Conservation (phyloP, 805 yeast species). For the Hanseniaspora taiwanica region DNA sequence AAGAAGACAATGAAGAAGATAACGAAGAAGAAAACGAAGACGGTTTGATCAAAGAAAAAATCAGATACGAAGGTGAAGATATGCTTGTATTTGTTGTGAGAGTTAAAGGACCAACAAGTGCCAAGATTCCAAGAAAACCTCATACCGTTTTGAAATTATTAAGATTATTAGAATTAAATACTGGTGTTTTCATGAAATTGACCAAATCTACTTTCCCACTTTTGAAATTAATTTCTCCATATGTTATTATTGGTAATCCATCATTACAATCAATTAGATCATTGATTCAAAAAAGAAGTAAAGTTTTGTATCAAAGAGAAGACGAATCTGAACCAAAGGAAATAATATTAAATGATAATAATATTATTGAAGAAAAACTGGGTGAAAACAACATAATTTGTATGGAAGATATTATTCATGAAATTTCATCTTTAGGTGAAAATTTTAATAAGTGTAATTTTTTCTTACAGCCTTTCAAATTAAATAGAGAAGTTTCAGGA, state of each 20-base stretch:
- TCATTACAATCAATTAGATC: constrained; percentile 61
- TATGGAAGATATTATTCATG: constrained; percentile 70
- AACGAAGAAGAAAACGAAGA: constrained; percentile 19
- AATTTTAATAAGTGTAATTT: constrained; percentile 44
- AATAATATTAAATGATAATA: constrained; percentile 56
- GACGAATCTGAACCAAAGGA: constrained; percentile 25
- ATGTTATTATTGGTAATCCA: constrained; percentile 61
- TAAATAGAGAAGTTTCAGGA: constrained; percentile 59
- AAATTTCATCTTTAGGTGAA: constrained; percentile 49
- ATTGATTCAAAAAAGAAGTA: constrained; percentile 65
- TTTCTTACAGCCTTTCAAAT: constrained; percentile 58
- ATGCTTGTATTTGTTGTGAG: constrained; percentile 55
- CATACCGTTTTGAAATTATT: constrained; percentile 44
- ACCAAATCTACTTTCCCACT: constrained; percentile 48
- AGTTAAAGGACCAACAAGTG: constrained; percentile 50
- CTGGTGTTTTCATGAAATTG: constrained; percentile 60
- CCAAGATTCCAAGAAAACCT: constrained; percentile 53
- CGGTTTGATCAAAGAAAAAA: constrained; percentile 20
- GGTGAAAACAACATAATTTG: constrained; percentile 63
- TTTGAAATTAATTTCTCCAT: constrained; percentile 57
- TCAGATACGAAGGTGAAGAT: constrained; percentile 28
- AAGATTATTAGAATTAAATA: constrained; percentile 45
- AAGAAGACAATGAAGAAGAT: constrained; percentile 4
- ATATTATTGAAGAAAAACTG: constrained; percentile 56
- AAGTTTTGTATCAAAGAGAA: constrained; percentile 26